A percentile compares a stretch with the other conserved stretches of the same genome.
These are phyloP conservation scores for Ligustrum vulgare DNA, from an alignment of 257 asterid genomes.

Conservation along the genomic window DNA sequence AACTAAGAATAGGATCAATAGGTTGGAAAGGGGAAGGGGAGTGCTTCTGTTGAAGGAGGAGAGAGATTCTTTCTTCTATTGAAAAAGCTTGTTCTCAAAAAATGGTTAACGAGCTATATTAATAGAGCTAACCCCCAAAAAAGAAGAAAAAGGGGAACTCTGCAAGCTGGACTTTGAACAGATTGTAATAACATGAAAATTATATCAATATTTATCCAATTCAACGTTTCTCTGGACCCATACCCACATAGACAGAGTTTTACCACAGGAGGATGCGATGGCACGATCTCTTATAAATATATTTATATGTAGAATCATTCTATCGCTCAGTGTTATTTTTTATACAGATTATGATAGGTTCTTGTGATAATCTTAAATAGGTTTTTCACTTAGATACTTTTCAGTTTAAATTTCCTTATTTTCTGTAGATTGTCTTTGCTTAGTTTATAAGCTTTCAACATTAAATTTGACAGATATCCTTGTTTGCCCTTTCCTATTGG, in stretches of 20 bases:
- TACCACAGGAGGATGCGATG: neutral
- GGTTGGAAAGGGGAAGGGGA: neutral
- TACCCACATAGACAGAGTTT: neutral
- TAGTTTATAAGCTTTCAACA: slow-evolving; percentile 47
- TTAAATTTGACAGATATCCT: slow-evolving; percentile 74
- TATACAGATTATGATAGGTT: neutral
- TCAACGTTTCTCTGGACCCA: neutral
- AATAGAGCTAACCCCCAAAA: neutral
- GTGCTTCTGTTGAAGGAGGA: neutral
- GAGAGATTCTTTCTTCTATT: neutral
- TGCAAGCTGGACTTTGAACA: neutral
- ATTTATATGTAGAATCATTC: neutral
- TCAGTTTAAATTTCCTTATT: slow-evolving; percentile 1
- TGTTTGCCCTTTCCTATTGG: slow-evolving; percentile 92
- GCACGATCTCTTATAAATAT: neutral
- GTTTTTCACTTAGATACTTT: neutral
- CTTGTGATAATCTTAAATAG: neutral
- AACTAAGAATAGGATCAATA: neutral
- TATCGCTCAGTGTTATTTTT: neutral
- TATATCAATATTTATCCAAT: neutral
- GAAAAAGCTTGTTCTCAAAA: neutral
- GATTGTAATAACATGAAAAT: neutral
- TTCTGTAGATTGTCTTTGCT: slow-evolving; percentile 29
- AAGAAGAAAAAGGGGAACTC: neutral
- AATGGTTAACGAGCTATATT: neutral